These are phyloP conservation scores for Arthrobotrys pseudoclavata DNA, from an alignment of 2,329 filamentous ascomycete genomes.

Conservation along the genomic window DNA sequence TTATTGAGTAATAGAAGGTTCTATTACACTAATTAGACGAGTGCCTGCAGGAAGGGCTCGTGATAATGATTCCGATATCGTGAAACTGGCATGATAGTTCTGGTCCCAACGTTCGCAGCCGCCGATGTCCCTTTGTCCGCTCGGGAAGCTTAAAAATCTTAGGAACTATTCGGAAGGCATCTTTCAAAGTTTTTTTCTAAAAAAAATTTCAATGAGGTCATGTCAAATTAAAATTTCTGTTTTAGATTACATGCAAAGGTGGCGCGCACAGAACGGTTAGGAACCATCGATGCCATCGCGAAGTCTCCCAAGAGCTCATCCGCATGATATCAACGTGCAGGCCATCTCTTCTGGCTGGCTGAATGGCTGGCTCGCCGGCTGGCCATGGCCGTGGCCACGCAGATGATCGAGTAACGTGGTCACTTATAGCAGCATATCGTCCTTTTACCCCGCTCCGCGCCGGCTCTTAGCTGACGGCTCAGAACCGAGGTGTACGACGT, in stretches of 20 bases:
- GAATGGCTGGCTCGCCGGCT: not conserved
- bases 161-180: slow-evolving; percentile 8
- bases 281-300: not conserved
- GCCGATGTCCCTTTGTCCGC: slow-evolving; percentile 29
- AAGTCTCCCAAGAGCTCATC: not conserved
- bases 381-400: slow-evolving; percentile 13
- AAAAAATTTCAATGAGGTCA: slow-evolving; percentile 9
- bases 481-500: too few species aligned
- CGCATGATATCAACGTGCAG: slow-evolving; percentile 45
- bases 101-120: not conserved
- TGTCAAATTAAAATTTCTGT: not conserved
- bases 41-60: slow-evolving; percentile 41
- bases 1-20: slow-evolving; percentile 7
- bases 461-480: not conserved
- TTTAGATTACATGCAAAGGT: slow-evolving; percentile 12
- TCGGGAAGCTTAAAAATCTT: slow-evolving; percentile 19
- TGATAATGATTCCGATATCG: slow-evolving; percentile 55
- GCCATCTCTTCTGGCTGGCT: slow-evolving; percentile 13
- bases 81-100: slow-evolving; percentile 37
- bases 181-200: not conserved
- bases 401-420: slow-evolving; percentile 37
- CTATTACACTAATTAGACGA: not conserved
- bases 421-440: not conserved
- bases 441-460: slow-evolving; percentile 24
- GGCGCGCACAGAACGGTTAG: not conserved